phyloP scores from a whole-genome alignment of 208 protist species.

The Acanthamoeba castellanii region DNA sequence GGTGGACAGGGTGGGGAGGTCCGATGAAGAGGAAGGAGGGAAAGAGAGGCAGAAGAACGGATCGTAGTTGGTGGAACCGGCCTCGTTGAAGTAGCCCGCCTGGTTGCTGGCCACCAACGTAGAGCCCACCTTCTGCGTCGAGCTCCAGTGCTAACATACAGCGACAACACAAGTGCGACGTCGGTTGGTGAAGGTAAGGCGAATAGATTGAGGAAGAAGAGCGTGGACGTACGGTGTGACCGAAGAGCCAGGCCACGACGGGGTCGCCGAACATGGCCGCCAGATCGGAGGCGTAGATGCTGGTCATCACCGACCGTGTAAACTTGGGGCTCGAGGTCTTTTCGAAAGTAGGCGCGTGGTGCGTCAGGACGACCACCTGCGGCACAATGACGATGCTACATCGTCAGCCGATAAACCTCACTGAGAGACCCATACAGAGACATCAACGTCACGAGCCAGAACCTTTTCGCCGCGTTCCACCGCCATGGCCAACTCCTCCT shows the following conservation, averaged over 20 bases:
- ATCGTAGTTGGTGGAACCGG: not conserved
- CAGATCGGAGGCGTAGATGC: constrained; percentile 3
- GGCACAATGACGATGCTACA: not conserved
- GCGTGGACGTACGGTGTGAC: constrained; percentile 23
- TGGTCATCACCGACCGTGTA: not conserved
- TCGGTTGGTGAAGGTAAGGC: not conserved
- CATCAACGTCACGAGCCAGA: too few species aligned
- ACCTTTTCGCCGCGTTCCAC: not conserved
- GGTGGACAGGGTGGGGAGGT: not conserved
- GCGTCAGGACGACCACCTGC: constrained; percentile 20
- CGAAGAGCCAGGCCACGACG: constrained; percentile 55
- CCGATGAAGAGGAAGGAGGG: not conserved
- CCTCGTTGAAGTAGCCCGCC: constrained; percentile 46
- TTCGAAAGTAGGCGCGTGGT: constrained; percentile 26
- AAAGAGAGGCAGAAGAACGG: not conserved
- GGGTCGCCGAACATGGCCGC: not conserved
- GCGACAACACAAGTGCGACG: too few species aligned
- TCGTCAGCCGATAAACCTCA: too few species aligned
- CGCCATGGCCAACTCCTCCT: not conserved
- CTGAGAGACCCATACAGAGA: too few species aligned
- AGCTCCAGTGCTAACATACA: constrained; percentile 4
- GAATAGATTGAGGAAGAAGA: not conserved
- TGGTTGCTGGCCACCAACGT: constrained; percentile 28
- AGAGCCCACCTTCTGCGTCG: not conserved
- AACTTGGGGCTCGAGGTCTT: constrained; percentile 14